These are phyloP conservation scores for Sporobolus alterniflorus DNA, from an alignment of 202 grass and related monocot genomes.

Conservation along the genomic window DNA sequence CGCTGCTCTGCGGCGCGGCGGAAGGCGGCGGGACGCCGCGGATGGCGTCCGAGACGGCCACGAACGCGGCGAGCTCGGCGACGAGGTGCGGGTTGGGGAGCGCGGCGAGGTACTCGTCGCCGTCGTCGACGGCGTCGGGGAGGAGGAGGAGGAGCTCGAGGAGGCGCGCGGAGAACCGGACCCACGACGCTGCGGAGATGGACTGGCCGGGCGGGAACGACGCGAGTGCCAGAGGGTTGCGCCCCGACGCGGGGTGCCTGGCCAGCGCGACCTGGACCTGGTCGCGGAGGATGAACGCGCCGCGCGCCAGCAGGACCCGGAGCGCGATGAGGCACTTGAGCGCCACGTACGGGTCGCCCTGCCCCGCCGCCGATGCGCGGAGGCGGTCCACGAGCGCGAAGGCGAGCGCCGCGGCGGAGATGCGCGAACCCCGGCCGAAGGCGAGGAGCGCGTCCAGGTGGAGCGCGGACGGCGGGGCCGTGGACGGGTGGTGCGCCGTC, in stretches of 20 bases:
- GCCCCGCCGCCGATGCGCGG: slow-evolving; percentile 33
- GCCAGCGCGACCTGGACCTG: slow-evolving; percentile 64
- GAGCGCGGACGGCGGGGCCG: slow-evolving; percentile 46
- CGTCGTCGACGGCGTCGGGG: slow-evolving; percentile 18
- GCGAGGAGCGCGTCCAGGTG: slow-evolving; percentile 78
- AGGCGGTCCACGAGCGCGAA: slow-evolving; percentile 67
- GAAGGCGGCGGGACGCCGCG: slow-evolving; percentile 43
- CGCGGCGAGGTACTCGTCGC: slow-evolving; percentile 43
- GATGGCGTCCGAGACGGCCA: slow-evolving; percentile 56
- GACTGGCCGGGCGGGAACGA: slow-evolving; percentile 64
- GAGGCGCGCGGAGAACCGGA: slow-evolving; percentile 75
- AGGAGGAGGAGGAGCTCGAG: slow-evolving; percentile 78
- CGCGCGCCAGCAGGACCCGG: slow-evolving; percentile 58
- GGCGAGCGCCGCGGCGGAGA: slow-evolving; percentile 56
- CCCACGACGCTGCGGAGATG: slow-evolving; percentile 68
- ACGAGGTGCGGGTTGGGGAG: slow-evolving; percentile 62
- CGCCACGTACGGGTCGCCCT: slow-evolving; percentile 64
- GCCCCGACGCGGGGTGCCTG: slow-evolving; percentile 72
- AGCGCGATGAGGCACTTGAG: slow-evolving; percentile 83
- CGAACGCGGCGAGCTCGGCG: slow-evolving; percentile 59
- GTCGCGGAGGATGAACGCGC: slow-evolving; percentile 90
- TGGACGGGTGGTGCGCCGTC: slow-evolving; percentile 71
- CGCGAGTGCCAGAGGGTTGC: slow-evolving; percentile 81
- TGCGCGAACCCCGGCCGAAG: slow-evolving; percentile 84
- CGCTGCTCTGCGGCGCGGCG: slow-evolving; percentile 28